A percentile compares a stretch with the other conserved stretches of the same genome.
Evolutionary conservation across 2,329 filamentous ascomycete genomes (phyloP).

Genomic region (Cladosporium sp.): DNA sequence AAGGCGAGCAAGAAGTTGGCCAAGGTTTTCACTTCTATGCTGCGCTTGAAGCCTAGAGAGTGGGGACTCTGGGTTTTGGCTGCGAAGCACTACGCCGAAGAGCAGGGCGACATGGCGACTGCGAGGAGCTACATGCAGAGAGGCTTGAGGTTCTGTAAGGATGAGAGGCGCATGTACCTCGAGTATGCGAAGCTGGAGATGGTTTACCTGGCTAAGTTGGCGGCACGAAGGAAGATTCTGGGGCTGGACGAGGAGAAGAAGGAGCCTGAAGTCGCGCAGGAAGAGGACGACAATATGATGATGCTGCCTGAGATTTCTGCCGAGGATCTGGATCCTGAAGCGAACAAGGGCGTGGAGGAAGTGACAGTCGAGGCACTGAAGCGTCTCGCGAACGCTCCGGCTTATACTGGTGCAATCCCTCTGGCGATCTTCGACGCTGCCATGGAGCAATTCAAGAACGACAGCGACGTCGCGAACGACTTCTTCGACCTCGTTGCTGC

Average conservation of each 20-base stretch:
- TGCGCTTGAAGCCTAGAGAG: constrained; percentile 82
- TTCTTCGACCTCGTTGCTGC: constrained; percentile 77
- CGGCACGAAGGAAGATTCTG: constrained; percentile 65
- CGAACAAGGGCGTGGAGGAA: constrained; percentile 45
- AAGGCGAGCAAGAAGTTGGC: constrained; percentile 58
- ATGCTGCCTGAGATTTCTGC: constrained; percentile 56
- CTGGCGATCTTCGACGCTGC: constrained; percentile 86
- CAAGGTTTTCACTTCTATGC: constrained; percentile 60
- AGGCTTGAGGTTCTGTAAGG: constrained; percentile 83
- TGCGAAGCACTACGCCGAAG: constrained; percentile 72
- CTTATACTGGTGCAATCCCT: constrained; percentile 88
- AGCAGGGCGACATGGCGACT: constrained; percentile 79
- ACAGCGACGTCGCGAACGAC: constrained; percentile 58
- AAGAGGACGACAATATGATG: constrained; percentile 53
- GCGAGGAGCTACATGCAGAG: constrained; percentile 84
- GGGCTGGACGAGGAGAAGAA: constrained; percentile 53
- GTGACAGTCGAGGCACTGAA: constrained; percentile 56
- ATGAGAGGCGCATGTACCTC: constrained; percentile 70
- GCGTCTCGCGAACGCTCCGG: constrained; percentile 67
- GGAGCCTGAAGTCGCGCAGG: constrained; percentile 35
- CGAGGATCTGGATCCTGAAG: constrained; percentile 58
- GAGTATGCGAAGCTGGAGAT: constrained; percentile 90
- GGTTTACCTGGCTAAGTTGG: constrained; percentile 81
- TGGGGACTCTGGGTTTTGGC: constrained; percentile 79
- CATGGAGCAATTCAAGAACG: constrained; percentile 69